Evolutionary conservation across 768 basidiomycete genomes (phyloP).

Genomic region (Tricholoma sp.): DNA sequence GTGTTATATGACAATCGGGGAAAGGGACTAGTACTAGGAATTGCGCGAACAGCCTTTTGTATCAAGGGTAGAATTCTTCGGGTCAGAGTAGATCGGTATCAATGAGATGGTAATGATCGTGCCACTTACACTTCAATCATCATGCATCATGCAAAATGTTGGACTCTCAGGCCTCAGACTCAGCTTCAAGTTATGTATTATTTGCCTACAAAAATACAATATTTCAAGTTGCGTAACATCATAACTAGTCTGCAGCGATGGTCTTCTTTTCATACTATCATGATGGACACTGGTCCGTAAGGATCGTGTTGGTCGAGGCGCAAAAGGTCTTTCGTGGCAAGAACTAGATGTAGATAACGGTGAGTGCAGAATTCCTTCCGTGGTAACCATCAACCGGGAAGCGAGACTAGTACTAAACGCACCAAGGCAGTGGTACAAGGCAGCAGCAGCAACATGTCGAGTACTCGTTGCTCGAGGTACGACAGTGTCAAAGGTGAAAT

Average conservation of each 20-base stretch:
- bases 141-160: not conserved
- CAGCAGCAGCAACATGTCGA: slow-evolving; percentile 73
- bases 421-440: slow-evolving; percentile 86
- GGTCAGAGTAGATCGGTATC: slow-evolving; percentile 7
- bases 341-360: slow-evolving; percentile 38
- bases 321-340: slow-evolving; percentile 71
- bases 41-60: not conserved
- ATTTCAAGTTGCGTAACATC: not conserved
- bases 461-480: slow-evolving; percentile 65
- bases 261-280: slow-evolving; percentile 20
- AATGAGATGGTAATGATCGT: slow-evolving; percentile 8
- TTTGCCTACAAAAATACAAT: no score
- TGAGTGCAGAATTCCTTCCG: not conserved
- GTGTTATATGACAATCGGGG: not conserved
- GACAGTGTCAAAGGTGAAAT: slow-evolving; percentile 59
- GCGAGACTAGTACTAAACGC: no score
- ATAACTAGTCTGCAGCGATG: not conserved
- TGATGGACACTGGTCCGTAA: slow-evolving; percentile 48
- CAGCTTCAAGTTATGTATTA: no score
- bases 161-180: no score
- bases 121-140: slow-evolving; percentile 9
- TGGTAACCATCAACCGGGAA: not conserved
- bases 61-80: not conserved
- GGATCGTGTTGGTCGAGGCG: slow-evolving; percentile 53
- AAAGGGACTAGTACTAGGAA: not conserved